Base-by-base conservation (phyloP, 306 rosid species). In the Vigna reflexopilosa region DNA sequence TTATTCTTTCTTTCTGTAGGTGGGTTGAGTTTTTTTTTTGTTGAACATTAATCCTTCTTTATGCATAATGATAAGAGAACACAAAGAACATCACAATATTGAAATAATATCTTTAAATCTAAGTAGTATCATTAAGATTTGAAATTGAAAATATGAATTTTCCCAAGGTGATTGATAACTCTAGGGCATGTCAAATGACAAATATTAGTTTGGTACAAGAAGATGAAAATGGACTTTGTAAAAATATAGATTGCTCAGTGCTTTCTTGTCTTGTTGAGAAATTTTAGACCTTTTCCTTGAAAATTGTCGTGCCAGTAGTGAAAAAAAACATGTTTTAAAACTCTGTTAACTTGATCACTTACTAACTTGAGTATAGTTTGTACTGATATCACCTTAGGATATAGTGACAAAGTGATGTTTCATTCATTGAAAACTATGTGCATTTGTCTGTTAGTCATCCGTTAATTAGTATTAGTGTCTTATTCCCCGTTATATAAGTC, bases 311-410 rank as follows among this genome's bases (percentile, higher is more conserved):
- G 52, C 50, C 44, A 74, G 38, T 48, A 32, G 12, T 54, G 47
- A 44, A 36, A 56, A 54, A 15, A 45, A 4, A 3, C 5, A 50
- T 34, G 40, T 14, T 40, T 32, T 71, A 22, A 50, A 58, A 61
- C 14, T 70, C 76, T 67, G 26, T n/a, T 38, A 24, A 34, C 63
- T 9, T 38, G 12, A 67, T 82, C 16, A 17, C 76, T 50, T 59
- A 68, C 17, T 26, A 26, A 26, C 28, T 24, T 9, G 62, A 20
- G 11, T 30, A 56, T 52, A 52, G 12, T 17, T 8, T 7, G 36
- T 63, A 47, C 50, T 59, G 44, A 56, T 59, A 70, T 68, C 51
- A 57, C 45, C 76, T 38, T 49, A 67, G 38, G 76, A 40, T 20
- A 74, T 7, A 57, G 67, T 67, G 44, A 38, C 42, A 34, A 6